Evolutionary conservation across 768 basidiomycete species (phyloP).

Genomic region (Podaxis rugospora): DNA sequence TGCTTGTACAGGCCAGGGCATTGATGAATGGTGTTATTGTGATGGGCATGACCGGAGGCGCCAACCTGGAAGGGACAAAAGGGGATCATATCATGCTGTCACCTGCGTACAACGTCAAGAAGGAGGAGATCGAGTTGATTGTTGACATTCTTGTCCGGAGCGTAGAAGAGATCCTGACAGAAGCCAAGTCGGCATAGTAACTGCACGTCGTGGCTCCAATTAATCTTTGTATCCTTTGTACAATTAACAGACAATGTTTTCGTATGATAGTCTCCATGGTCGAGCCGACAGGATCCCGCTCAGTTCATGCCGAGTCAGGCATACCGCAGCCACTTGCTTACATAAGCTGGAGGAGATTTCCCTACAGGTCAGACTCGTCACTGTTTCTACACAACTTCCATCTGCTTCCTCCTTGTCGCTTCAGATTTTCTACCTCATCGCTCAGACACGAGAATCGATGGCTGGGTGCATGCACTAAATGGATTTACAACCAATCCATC

Average conservation of each 20-base stretch:
- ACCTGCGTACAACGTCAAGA: constrained; percentile 77
- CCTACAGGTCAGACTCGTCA: constrained; percentile 25
- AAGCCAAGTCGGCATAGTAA: constrained; percentile 18
- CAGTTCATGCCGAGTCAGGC: constrained; percentile 6
- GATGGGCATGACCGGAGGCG: constrained; percentile 73
- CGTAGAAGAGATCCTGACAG: constrained; percentile 58
- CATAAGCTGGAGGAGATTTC: constrained; percentile 38
- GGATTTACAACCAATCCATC: constrained; percentile 78
- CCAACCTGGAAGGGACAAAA: constrained; percentile 61
- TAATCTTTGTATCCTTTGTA: constrained; percentile 10
- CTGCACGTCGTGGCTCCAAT: not conserved
- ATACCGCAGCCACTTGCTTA: constrained; percentile 27
- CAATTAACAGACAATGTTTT: not conserved
- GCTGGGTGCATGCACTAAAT: constrained; percentile 88
- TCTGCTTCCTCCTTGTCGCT: constrained; percentile 26
- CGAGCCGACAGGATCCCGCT: not conserved
- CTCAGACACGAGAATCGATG: constrained; percentile 62
- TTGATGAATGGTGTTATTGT: constrained; percentile 63
- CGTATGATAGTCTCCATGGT: not conserved
- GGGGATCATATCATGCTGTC: constrained; percentile 73
- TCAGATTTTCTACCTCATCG: constrained; percentile 24
- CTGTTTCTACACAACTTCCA: constrained; percentile 23
- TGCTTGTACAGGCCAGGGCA: constrained; percentile 65
- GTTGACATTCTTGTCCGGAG: constrained; percentile 61
- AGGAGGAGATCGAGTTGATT: constrained; percentile 64